phyloP scores from a whole-genome alignment of 257 asterid genomes.

The Scutellaria minor region DNA sequence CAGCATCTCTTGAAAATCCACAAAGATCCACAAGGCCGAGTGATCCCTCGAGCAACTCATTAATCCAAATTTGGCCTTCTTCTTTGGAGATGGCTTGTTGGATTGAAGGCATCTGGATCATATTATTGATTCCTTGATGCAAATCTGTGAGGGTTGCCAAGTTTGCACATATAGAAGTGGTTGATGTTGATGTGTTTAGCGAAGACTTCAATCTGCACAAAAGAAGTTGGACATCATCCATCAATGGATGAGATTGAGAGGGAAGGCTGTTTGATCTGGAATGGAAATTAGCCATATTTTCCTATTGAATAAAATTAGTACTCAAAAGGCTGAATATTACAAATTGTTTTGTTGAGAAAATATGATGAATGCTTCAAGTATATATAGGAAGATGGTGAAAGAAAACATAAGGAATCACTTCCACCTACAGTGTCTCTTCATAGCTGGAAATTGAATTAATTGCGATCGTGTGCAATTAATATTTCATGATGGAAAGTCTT shows the following conservation, averaged over 20 bases:
- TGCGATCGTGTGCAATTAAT: too few species aligned
- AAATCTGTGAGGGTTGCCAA: too few species aligned
- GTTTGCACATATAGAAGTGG: constrained; percentile 22
- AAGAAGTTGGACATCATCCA: constrained; percentile 25
- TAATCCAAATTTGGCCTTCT: constrained; percentile 24
- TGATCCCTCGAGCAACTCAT: constrained; percentile 47
- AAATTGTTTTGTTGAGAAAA: constrained; percentile 10
- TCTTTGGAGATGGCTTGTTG: constrained; percentile 26
- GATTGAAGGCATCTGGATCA: too few species aligned
- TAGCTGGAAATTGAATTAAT: not conserved
- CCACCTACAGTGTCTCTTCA: constrained; percentile 1
- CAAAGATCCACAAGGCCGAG: constrained; percentile 44
- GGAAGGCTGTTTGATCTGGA: not conserved
- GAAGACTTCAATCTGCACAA: constrained; percentile 42
- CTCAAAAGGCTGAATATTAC: too few species aligned
- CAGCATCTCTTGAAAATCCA: constrained; percentile 33
- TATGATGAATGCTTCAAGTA: not conserved
- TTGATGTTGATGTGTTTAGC: constrained; percentile 27
- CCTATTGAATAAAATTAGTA: too few species aligned
- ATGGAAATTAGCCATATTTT: not conserved
- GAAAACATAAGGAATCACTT: constrained; percentile 18
- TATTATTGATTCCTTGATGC: too few species aligned
- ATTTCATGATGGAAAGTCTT: too few species aligned
- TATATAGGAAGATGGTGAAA: too few species aligned
- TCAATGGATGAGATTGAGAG: constrained; percentile 39